Conservation (phyloP, 768 basidiomycete genomes). For the Lactifluus echinatus region DNA sequence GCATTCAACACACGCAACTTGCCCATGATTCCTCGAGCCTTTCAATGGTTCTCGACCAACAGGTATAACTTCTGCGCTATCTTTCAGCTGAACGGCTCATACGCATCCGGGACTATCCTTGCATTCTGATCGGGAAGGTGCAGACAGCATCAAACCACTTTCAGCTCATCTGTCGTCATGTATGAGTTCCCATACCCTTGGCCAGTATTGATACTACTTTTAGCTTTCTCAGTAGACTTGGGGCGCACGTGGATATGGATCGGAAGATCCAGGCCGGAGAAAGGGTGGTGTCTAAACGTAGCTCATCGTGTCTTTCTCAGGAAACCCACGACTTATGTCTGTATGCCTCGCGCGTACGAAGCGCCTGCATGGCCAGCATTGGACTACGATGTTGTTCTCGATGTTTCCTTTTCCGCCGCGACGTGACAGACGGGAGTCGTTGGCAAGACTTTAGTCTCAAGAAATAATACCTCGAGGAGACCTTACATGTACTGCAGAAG, state of each 20-base stretch:
- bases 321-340: background rate
- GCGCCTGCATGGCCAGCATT: background rate
- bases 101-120: background rate
- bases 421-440: background rate
- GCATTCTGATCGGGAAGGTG: background rate
- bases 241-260: too few relatives aligned
- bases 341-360: background rate
- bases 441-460: too few relatives aligned
- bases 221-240: too few relatives aligned
- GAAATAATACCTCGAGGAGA: too few relatives aligned
- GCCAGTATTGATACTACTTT: background rate
- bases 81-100: background rate
- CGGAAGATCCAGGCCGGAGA: too few relatives aligned
- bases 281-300: background rate
- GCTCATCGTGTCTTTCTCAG: background rate
- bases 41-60: too few relatives aligned
- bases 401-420: background rate
- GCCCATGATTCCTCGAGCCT: too few relatives aligned
- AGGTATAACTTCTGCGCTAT: background rate
- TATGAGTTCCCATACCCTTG: background rate
- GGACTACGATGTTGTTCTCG: background rate
- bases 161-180: background rate
- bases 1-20: too few relatives aligned
- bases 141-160: background rate
- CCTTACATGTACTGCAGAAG: too few relatives aligned